Base-by-base conservation (phyloP, 75 land plant genomes). In the Ceratopteris richardii region DNA sequence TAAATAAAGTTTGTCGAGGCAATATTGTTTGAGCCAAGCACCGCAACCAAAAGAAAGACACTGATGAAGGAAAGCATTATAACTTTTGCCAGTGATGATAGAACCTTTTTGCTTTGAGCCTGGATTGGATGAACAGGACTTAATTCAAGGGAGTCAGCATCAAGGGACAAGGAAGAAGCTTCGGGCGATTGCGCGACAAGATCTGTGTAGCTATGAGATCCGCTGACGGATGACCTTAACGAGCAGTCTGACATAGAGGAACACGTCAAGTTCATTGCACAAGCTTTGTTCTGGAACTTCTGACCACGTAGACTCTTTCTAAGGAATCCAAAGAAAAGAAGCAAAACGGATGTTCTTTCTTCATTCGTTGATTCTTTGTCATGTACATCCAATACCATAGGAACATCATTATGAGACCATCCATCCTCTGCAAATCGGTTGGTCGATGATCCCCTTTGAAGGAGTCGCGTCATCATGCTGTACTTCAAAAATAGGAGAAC, bases 361-460 rank as follows among this genome's bases (percentile, higher is more conserved):
- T 46, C 14, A n/a, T 20, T 20, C 21, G 5, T 4, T 17, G 14
- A 4, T n/a, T 46, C 48, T 17, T 46, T 17, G 7, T 33, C 37
- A 9, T 33, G 7, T 46, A 17, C 21, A n/a, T 46, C 48, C 21
- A n/a, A 3, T 17, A 2, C 3, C 17, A 20, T 14, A 46, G 4
- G 48, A 46, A 3, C 48, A 2, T 46, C 48, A 46, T 20, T 20
- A 17, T 46, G 48, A 46, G 48, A 46, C 48, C 48, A 46, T n/a
- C 48, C 48, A 20, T 46, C 21, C 48, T 46, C 48, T 46, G 14
- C n/a, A 4, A 46, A 46, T 2, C 48, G 48, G 14, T 5, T 46
- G 4, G 21, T 20, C 21, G 48, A 46, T 4, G 48, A 46, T 46
- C 48, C 48, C n/a, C 48, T 5, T 20, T 46, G 48, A n/a, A 46